Evolutionary conservation across 805 yeast genomes (phyloP), one percentile per base, ranked within the genome.

Genomic region (Kodamaea jinghongensis): DNA sequence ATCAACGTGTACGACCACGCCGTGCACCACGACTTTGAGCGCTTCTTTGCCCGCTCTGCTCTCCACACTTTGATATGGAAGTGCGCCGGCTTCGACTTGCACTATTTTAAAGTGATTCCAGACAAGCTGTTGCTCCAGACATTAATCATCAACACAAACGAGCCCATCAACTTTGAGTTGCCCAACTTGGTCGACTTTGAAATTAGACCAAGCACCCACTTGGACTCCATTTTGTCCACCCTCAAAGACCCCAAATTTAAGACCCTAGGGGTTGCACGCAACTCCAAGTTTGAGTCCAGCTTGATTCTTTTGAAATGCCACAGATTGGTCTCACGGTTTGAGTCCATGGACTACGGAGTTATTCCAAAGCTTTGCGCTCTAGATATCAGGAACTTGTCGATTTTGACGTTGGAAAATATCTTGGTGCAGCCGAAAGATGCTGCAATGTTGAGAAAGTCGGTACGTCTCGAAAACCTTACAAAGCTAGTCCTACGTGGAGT

Each of bases 1-100:
- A 58, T 70, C 17, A 62, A 65, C 30, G 53, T 62, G 0, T 57
- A 58, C 41, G 71, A 70, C 34, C 44, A 52, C 20, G 60, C 58
- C 4, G 51, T 65, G 29, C 52, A 56, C 17, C 46, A 44, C 22
- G 47, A 39, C 26, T 51, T 73, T 6, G 36, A 46, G 4, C 38
- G 42, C 4, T 63, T 62, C 23, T 60, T 72, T 36, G 34, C 31
- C 1, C 47, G 45, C 1, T 45, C 69, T 38, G 46, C 48, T 41
- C 54, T 58, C 37, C 48, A 44, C 35, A 70, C 67, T 41, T 51
- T 59, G 32, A 51, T 55, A 31, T 72, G 61, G 71, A 48, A 43
- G 23, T 53, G 45, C 46, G 67, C 52, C 39, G 65, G 50, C 39
- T 67, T 55, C 45, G 52, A 47, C 37, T 52, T 54, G 11, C 55